Conservation (phyloP, 2,329 filamentous ascomycete species). For the Fusarium sp. region DNA sequence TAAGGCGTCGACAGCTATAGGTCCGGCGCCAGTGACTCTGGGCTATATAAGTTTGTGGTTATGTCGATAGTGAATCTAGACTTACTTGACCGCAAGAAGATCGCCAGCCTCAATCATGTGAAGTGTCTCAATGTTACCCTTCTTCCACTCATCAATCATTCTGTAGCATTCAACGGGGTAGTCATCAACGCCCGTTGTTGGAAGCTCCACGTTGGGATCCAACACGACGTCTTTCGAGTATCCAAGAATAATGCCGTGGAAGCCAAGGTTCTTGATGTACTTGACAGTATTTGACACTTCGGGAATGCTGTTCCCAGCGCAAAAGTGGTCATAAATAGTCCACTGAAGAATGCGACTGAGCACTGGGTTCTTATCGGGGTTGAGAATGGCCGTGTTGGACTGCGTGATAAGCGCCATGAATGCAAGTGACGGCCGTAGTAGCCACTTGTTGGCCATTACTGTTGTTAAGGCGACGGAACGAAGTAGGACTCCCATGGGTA, state of each 20-base stretch:
- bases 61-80: no score
- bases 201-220: conserved; percentile 41
- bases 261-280: conserved; percentile 59
- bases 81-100: conserved; percentile 67
- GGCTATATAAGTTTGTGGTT: neutral
- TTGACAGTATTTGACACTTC: conserved; percentile 58
- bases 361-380: conserved; percentile 53
- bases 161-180: conserved; percentile 26
- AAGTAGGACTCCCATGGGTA: conserved; percentile 36
- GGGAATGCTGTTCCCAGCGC: conserved; percentile 58
- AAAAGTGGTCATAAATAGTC: conserved; percentile 65
- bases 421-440: conserved; percentile 39
- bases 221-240: conserved; percentile 61
- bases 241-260: conserved; percentile 61
- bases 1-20: conserved; percentile 50
- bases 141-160: conserved; percentile 56
- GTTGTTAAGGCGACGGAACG: conserved; percentile 42
- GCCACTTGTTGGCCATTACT: conserved; percentile 39
- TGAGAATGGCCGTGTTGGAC: conserved; percentile 49
- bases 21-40: conserved; percentile 55
- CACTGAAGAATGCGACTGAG: conserved; percentile 55
- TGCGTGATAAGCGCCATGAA: conserved; percentile 37
- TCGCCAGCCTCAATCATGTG: conserved; percentile 61
- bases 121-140: conserved; percentile 62
- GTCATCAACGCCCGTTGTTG: neutral